A percentile compares a stretch with the other conserved stretches of the same genome.
phyloP scores from a whole-genome alignment of 225 moss, liverwort and hornwort species.

The Climacium dendroides region DNA sequence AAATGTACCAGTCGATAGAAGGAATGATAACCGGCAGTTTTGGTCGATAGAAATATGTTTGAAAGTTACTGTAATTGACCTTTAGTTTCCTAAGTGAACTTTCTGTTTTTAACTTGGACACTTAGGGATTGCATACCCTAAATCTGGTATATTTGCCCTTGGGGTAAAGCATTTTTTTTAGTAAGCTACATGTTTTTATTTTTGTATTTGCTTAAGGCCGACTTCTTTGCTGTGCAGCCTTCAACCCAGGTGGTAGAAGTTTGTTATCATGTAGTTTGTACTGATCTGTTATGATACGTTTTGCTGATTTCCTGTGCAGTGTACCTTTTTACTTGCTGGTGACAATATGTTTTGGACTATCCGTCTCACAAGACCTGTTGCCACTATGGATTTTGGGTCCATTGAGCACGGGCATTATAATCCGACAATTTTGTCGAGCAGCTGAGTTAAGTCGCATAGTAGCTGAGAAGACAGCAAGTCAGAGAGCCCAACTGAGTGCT shows the following conservation, averaged over 20 bases:
- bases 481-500: constrained; percentile 20
- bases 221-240: background rate
- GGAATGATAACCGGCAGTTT: background rate
- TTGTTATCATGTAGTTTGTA: background rate
- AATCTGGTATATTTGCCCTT: background rate
- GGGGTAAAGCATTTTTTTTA: too few species aligned
- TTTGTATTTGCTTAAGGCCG: background rate
- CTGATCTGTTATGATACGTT: background rate
- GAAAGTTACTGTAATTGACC: background rate
- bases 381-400: constrained; percentile 92
- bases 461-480: constrained; percentile 27
- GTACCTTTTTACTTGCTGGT: constrained; percentile 50
- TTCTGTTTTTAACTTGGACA: background rate
- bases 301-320: constrained; percentile 37
- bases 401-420: constrained; percentile 47
- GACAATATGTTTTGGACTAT: constrained; percentile 38
- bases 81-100: background rate
- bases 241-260: background rate
- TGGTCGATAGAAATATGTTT: background rate
- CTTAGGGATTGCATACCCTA: background rate
- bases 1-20: background rate
- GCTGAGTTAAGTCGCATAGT: constrained; percentile 15
- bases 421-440: constrained; percentile 46
- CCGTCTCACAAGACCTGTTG: constrained; percentile 54
- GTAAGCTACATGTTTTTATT: background rate